These are phyloP conservation scores for Aegilops speltoides DNA, from an alignment of 176 grass and related monocot genomes.

Conservation along the genomic window DNA sequence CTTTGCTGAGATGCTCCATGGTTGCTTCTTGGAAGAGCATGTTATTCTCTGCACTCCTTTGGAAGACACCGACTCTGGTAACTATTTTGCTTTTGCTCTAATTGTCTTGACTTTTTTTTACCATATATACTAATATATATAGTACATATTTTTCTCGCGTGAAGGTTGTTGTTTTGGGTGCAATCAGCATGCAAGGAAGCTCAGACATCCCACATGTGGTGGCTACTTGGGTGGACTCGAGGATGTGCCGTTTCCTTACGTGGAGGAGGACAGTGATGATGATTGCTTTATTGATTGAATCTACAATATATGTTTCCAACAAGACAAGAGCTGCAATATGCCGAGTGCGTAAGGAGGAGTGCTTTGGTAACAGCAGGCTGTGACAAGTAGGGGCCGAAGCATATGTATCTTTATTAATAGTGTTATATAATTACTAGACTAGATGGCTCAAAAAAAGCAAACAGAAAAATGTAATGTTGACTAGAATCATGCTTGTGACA, in stretches of 20 bases:
- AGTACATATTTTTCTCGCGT: neutral
- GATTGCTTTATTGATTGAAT: neutral
- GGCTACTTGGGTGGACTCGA: neutral
- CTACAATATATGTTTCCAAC: too few species aligned
- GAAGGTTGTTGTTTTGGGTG: neutral
- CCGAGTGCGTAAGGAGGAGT: too few species aligned
- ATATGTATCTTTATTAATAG: too few species aligned
- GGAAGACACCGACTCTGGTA: neutral
- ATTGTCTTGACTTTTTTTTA: too few species aligned
- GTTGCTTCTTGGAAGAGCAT: neutral
- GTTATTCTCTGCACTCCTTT: constrained; percentile 10
- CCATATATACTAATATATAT: neutral
- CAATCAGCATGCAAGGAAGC: neutral
- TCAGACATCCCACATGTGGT: neutral
- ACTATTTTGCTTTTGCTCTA: neutral
- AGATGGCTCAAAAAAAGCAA: too few species aligned
- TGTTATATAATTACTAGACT: too few species aligned
- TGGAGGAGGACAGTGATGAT: neutral
- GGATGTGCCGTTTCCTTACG: neutral
- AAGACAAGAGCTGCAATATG: too few species aligned
- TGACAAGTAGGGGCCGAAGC: too few species aligned
- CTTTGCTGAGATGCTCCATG: neutral
- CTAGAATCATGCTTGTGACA: too few species aligned
- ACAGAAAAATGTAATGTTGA: too few species aligned
- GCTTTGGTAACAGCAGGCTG: too few species aligned